Base-by-base conservation (phyloP, 192 early-diverging fungal genomes). In the Backusella morwellensis region DNA sequence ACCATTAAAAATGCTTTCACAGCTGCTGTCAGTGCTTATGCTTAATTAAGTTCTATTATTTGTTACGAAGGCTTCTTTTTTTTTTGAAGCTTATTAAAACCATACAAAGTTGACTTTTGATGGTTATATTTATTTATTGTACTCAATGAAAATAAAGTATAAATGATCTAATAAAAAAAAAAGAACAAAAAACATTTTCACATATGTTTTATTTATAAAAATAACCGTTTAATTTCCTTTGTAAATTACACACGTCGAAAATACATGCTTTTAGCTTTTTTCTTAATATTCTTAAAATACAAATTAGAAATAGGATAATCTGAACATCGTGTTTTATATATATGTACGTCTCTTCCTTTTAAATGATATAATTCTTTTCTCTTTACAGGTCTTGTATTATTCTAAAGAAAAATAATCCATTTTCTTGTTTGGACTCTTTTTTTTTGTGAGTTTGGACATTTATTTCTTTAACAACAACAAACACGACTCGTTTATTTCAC, bases 1-100 rank as follows among this genome's bases (percentile, higher is more conserved):
- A 4, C 19, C 3, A 77, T 77, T 12, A 35, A 71, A 15, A 29
- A 21, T 26, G 75, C 75, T 32, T 77, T 77, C 3, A 15, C 50
- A 23, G 21, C 35, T 42, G 75, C 75, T n/a, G 40, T 36, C 2
- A 6, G 68, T 38, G 68, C 75, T 8, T 77, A 70, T 21, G 69
- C 52, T 54, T 54, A 54, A 54, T 9, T 38, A 44, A 44, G 42
- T 44, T 15, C 14, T 15, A 17, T 44, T 44, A 44, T 44, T 32
- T 14, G 42, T 3, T 44, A 17, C 42, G 0, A 52, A 0, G n/a
- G 5, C 19, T 19, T 52, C 19, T 54, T 21, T n/a, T 59, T 56
- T 11, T 26, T 23, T 59, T 59, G 23, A 59, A 50, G 47, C 19
- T 50, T 50, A 50, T 50, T 50, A 50, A 15, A 50, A 50, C 47